Base-by-base conservation (phyloP, 305 asterid genomes). In the Rubia tinctorum region DNA sequence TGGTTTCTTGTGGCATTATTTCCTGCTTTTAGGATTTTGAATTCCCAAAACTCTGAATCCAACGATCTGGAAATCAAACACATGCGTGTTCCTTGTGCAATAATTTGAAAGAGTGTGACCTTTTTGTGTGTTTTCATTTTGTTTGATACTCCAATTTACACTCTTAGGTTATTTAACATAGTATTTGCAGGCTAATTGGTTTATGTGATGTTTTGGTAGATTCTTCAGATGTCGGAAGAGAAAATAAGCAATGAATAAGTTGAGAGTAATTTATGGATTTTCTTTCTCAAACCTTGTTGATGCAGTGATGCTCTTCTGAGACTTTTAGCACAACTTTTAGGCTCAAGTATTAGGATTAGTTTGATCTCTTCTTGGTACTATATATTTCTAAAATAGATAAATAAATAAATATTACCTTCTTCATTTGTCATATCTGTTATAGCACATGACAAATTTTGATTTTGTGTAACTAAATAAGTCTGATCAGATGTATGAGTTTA, bases 11-110 rank as follows among this genome's bases (percentile, higher is more conserved):
- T 88, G 89, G 95, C 85, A 87, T 22, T 88, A 90, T 20, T 89
- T 90, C 71, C 95, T 89, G 53, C 68, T 89, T 85, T 89, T 89
- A 95, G 88, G 93, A 34, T 86, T 76, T 82, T 92, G 87, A 77
- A 88, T 88, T 90, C 93, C 89, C 83, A 95, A 91, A 64, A 87
- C 93, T 13, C 79, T 89, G 82, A 83, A 82, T 70, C 82, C n/a
- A n/a, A n/a, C 87, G 87, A 86, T 90, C 42, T 60, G 89, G 85
- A 23, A 80, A 86, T 81, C 89, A 87, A 59, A 80, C 93, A 58
- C 93, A 89, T 86, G 97, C 87, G 43, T 56, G 67, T 59, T 66
- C 60, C 30, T 25, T 60, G 65, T 60, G 30, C 34, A 60, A 4
- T 18, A 23, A 20, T 23, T 60, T 23, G 14, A 20, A 22, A 22